A percentile compares a stretch with the other conserved stretches of the same genome.
These are phyloP conservation scores for Coemansia sp. DNA, from an alignment of 371 early-diverging fungal genomes.

Conservation along the genomic window DNA sequence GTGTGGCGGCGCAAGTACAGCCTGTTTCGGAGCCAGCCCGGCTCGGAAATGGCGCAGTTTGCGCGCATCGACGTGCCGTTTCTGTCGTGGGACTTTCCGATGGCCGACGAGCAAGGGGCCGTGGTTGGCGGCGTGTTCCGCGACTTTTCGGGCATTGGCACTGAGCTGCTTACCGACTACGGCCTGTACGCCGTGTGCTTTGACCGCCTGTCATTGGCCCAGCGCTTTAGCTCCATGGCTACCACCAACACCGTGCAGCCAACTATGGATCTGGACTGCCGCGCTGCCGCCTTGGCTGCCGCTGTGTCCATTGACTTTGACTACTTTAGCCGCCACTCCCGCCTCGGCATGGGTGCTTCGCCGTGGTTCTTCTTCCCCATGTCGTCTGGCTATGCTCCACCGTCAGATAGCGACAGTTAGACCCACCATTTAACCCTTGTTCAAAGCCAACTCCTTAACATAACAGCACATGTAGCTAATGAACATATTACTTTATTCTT, in stretches of 20 bases:
- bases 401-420: neutral
- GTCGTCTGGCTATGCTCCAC: neutral
- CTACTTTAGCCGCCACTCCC: slow-evolving; percentile 83
- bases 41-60: slow-evolving; percentile 60
- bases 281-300: slow-evolving; percentile 80
- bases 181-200: slow-evolving; percentile 82
- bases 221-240: slow-evolving; percentile 34
- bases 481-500: no score
- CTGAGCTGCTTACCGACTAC: slow-evolving; percentile 88
- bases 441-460: no score
- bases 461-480: neutral
- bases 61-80: slow-evolving; percentile 77
- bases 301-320: slow-evolving; percentile 91
- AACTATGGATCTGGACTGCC: slow-evolving; percentile 68
- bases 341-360: slow-evolving; percentile 11
- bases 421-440: no score
- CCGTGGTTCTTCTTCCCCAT: slow-evolving; percentile 17
- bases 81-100: slow-evolving; percentile 78
- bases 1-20: slow-evolving; percentile 78
- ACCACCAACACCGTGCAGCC: neutral
- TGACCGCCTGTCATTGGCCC: slow-evolving; percentile 55
- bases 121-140: slow-evolving; percentile 68
- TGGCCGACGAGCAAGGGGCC: slow-evolving; percentile 64
- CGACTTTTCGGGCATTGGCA: slow-evolving; percentile 83
- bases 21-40: slow-evolving; percentile 61